phyloP scores from a whole-genome alignment of 1,284 basidiomycete species.

The Mycosarcoma mackinlayi region DNA sequence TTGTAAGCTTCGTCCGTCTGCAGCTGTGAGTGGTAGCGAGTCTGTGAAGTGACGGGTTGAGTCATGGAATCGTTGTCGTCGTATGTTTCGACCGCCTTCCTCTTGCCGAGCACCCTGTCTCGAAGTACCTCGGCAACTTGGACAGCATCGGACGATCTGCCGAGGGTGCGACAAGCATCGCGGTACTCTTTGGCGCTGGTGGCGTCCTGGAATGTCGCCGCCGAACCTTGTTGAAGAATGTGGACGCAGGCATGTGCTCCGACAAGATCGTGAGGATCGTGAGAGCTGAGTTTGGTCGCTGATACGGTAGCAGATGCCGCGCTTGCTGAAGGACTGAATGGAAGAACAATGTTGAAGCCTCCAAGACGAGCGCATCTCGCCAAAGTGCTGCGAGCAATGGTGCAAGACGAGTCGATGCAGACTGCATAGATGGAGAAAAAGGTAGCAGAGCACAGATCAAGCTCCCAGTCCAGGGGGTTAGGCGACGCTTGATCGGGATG shows the following conservation, averaged over 20 bases:
- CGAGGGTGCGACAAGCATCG: slow-evolving; percentile 53
- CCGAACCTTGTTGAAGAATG: slow-evolving; percentile 56
- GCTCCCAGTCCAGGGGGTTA: slow-evolving; percentile 34
- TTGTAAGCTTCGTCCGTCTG: slow-evolving; percentile 51
- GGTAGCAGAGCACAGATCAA: slow-evolving; percentile 56
- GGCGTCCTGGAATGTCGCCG: slow-evolving; percentile 52
- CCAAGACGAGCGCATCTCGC: slow-evolving; percentile 58
- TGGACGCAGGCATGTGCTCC: slow-evolving; percentile 60
- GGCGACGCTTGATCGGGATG: slow-evolving; percentile 1
- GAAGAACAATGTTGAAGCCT: slow-evolving; percentile 56
- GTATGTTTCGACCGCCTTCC: slow-evolving; percentile 21
- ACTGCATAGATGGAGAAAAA: slow-evolving; percentile 57
- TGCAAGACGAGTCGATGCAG: slow-evolving; percentile 45
- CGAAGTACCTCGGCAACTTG: slow-evolving; percentile 34
- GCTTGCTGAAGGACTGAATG: slow-evolving; percentile 56
- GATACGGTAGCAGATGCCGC: slow-evolving; percentile 31
- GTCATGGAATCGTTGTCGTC: slow-evolving; percentile 2
- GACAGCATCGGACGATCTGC: slow-evolving; percentile 52
- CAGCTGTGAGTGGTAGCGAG: slow-evolving; percentile 44
- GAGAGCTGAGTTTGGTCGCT: slow-evolving; percentile 37
- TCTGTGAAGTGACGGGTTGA: slow-evolving; percentile 12
- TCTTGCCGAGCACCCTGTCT: slow-evolving; percentile 35
- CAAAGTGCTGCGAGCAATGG: slow-evolving; percentile 46
- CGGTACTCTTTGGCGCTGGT: slow-evolving; percentile 59
- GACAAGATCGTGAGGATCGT: slow-evolving; percentile 39